Evolutionary conservation across 2,329 filamentous ascomycete species (phyloP).

Genomic region (Pseudopithomyces maydicus): DNA sequence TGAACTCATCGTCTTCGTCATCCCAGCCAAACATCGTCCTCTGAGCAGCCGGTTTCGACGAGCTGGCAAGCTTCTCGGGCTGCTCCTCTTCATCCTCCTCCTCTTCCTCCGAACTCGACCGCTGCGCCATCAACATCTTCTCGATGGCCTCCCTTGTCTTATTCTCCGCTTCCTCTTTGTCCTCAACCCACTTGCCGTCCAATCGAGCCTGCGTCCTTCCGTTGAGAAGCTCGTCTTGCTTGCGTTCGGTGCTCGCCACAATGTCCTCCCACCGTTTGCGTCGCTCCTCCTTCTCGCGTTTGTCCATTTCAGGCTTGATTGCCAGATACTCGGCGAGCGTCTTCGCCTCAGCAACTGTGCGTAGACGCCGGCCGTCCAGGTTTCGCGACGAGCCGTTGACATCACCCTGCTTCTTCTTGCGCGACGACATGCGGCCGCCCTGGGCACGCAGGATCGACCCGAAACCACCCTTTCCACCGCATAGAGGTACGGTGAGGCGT

Average conservation of each 20-base stretch:
- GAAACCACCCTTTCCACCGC: constrained; percentile 96
- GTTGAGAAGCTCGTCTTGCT: constrained; percentile 80
- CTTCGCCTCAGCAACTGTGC: constrained; percentile 95
- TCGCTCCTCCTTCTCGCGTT: constrained; percentile 86
- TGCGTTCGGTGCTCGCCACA: constrained; percentile 80
- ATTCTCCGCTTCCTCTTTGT: constrained; percentile 87
- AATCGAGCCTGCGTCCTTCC: constrained; percentile 69
- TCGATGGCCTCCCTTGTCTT: constrained; percentile 78
- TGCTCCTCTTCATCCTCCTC: constrained; percentile 32
- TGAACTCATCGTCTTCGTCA: constrained; percentile 65
- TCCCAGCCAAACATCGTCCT: constrained; percentile 75
- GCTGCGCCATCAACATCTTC: constrained; percentile 51
- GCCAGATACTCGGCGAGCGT: constrained; percentile 92
- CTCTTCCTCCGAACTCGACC: constrained; percentile 46
- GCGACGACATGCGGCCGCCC: constrained; percentile 97
- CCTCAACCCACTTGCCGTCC: constrained; percentile 93
- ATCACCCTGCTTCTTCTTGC: constrained; percentile 83
- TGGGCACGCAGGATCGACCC: constrained; percentile 95
- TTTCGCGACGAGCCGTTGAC: constrained; percentile 92
- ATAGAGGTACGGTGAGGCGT: constrained; percentile 77
- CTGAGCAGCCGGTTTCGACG: constrained; percentile 40
- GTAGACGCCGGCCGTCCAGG: constrained; percentile 83
- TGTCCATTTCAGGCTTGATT: constrained; percentile 96
- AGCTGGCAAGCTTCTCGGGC: constrained; percentile 26
- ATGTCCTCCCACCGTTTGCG: constrained; percentile 86